These are phyloP conservation scores for Fraxinus excelsior DNA, from an alignment of 257 asterid genomes.

Conservation along the genomic window DNA sequence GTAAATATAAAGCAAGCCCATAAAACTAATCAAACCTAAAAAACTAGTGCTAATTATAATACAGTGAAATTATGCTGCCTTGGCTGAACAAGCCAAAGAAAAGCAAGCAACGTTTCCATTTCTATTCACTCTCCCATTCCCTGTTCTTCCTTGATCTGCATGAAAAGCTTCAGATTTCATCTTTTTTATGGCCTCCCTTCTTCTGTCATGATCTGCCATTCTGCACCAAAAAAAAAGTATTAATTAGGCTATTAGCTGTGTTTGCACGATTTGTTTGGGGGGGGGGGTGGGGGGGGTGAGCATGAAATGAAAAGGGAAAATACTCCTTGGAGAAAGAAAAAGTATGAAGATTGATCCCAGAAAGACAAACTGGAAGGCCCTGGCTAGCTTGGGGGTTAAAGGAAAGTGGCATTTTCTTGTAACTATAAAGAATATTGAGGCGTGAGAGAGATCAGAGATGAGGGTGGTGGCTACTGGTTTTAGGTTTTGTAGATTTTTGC, in stretches of 20 bases:
- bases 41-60: background rate
- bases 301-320: conserved; percentile 25
- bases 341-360: conserved; percentile 34
- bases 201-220: conserved; percentile 46
- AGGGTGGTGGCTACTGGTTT: background rate
- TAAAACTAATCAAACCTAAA: conserved; percentile 1
- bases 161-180: conserved; percentile 24
- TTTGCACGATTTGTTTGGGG: background rate
- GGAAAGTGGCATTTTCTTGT: conserved; percentile 27
- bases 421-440: background rate
- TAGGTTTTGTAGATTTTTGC: background rate
- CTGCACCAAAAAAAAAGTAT: conserved; percentile 20
- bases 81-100: conserved; percentile 32
- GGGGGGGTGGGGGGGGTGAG: no score
- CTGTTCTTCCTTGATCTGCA: conserved; percentile 5
- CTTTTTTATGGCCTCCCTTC: conserved; percentile 43
- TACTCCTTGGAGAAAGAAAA: conserved; percentile 40
- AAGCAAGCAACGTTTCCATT: conserved; percentile 14
- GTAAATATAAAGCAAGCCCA: background rate
- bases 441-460: background rate
- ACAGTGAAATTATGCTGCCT: conserved; percentile 33
- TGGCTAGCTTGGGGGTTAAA: conserved; percentile 17
- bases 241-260: background rate
- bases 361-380: conserved; percentile 48
- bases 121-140: conserved; percentile 11